These are phyloP conservation scores for Lichenothelia convexa DNA, from an alignment of 495 filamentous ascomycete genomes.

Conservation along the genomic window DNA sequence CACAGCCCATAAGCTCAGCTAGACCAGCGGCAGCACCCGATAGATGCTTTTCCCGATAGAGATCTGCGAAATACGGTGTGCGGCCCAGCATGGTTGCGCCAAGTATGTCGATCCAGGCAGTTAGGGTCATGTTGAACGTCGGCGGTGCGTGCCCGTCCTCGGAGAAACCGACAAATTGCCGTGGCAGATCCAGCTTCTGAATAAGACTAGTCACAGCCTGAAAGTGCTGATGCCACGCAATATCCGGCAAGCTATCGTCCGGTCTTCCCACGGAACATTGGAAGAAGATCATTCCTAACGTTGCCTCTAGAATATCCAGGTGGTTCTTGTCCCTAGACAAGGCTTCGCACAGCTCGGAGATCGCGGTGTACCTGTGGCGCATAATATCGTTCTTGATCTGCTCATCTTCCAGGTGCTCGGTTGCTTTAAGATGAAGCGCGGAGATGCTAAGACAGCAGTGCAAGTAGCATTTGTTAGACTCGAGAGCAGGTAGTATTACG, in stretches of 20 bases:
- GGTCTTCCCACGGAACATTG: slow-evolving; percentile 79
- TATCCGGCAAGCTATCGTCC: slow-evolving; percentile 77
- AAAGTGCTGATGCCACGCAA: slow-evolving; percentile 94
- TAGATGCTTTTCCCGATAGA: slow-evolving; percentile 80
- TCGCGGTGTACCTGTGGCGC: slow-evolving; percentile 76
- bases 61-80: slow-evolving; percentile 73
- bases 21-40: slow-evolving; percentile 54
- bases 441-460: slow-evolving; percentile 93
- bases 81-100: slow-evolving; percentile 81
- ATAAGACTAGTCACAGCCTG: slow-evolving; percentile 72
- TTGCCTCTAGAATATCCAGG: slow-evolving; percentile 77
- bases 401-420: slow-evolving; percentile 45
- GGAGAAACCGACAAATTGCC: slow-evolving; percentile 36
- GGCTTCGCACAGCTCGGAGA: slow-evolving; percentile 71
- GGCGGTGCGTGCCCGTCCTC: slow-evolving; percentile 38
- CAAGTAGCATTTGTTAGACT: slow-evolving; percentile 80
- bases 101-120: slow-evolving; percentile 93
- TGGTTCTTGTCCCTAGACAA: slow-evolving; percentile 65
- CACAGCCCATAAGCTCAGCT: slow-evolving; percentile 91
- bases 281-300: slow-evolving; percentile 94
- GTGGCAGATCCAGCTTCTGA: slow-evolving; percentile 63
- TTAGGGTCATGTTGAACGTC: slow-evolving; percentile 88
- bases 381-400: slow-evolving; percentile 84
- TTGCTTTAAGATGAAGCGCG: slow-evolving; percentile 85
- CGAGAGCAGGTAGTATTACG: slow-evolving; percentile 66